A percentile compares a stretch with the other conserved stretches of the same genome.
Conservation (phyloP, 1,139 yeast species). For the Candida sojae region DNA sequence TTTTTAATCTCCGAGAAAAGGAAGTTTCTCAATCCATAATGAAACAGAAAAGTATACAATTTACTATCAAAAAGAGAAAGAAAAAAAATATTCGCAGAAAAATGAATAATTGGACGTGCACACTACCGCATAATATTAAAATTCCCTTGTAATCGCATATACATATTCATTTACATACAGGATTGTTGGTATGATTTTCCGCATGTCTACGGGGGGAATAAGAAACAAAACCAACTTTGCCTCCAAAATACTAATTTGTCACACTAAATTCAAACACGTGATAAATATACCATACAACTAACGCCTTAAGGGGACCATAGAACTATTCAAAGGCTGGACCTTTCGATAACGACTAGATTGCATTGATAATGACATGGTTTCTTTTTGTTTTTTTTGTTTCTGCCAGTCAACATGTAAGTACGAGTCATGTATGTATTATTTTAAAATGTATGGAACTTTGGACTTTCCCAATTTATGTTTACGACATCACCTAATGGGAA, state of each 20-base stretch:
- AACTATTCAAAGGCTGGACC: too few relatives aligned
- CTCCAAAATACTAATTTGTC: background rate
- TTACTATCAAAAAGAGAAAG: background rate
- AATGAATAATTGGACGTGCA: background rate
- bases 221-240: background rate
- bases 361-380: too few relatives aligned
- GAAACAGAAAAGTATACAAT: background rate
- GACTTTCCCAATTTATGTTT: too few relatives aligned
- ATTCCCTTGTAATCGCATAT: background rate
- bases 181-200: background rate
- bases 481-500: too few relatives aligned
- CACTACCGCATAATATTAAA: background rate
- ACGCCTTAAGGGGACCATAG: too few relatives aligned
- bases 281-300: too few relatives aligned
- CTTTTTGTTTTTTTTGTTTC: too few relatives aligned
- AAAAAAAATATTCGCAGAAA: background rate
- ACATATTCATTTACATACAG: background rate
- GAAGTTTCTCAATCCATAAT: background rate
- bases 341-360: too few relatives aligned
- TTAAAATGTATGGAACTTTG: too few relatives aligned
- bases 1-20: constrained; percentile 1
- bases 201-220: background rate
- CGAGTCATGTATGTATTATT: too few relatives aligned
- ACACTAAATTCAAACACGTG: too few relatives aligned
- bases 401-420: too few relatives aligned